phyloP scores from a whole-genome alignment of 768 basidiomycete species.

The Suillus subaureus region DNA sequence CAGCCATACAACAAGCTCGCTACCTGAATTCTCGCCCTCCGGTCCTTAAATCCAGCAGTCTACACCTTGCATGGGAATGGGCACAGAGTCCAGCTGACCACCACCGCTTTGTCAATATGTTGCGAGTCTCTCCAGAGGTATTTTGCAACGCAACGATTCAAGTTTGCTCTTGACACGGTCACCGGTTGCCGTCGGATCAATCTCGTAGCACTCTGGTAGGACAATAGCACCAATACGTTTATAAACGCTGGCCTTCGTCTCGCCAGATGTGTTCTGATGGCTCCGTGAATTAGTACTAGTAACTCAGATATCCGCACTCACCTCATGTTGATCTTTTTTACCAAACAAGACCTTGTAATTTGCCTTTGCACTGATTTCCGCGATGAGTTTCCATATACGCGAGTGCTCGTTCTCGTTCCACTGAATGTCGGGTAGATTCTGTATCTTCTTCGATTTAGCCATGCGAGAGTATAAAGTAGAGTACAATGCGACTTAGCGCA shows the following conservation, averaged over 20 bases:
- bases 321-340: not conserved
- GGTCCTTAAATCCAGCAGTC: too few relatives aligned
- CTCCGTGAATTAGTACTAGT: not conserved
- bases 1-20: too few relatives aligned
- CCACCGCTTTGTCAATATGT: too few relatives aligned
- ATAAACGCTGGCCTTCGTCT: not conserved
- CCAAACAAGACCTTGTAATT: not conserved
- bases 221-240: conserved; percentile 22
- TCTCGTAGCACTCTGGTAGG: conserved; percentile 18
- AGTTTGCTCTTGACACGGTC: conserved; percentile 22
- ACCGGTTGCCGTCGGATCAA: conserved; percentile 16
- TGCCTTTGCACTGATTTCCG: not conserved
- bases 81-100: too few relatives aligned
- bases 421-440: not conserved
- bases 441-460: too few relatives aligned
- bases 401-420: not conserved
- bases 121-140: too few relatives aligned
- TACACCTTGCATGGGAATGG: too few relatives aligned
- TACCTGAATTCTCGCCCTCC: too few relatives aligned
- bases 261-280: not conserved
- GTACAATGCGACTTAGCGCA: too few relatives aligned
- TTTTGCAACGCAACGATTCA: conserved; percentile 12
- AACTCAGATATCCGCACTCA: not conserved
- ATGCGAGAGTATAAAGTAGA: too few relatives aligned
- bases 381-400: not conserved